A percentile compares a stretch with the other conserved stretches of the same genome.
These are phyloP conservation scores for Myxozyma geophila DNA, from an alignment of 805 yeast genomes.

Conservation along the genomic window DNA sequence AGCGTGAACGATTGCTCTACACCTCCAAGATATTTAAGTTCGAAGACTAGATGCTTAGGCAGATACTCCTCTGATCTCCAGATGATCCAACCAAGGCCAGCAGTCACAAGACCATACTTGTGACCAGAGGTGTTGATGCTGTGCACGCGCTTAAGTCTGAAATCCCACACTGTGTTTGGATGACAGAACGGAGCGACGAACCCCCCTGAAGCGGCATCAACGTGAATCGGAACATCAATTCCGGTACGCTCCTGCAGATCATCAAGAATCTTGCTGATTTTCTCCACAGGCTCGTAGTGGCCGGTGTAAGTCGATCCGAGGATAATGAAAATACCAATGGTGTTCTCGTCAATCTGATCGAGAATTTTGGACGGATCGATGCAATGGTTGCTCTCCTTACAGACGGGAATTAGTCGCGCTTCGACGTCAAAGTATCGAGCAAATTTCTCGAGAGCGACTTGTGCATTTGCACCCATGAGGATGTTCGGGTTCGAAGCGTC, in stretches of 20 bases:
- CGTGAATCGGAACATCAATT: constrained; percentile 76
- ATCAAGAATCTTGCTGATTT: constrained; percentile 67
- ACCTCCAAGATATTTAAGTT: constrained; percentile 84
- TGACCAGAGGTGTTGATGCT: constrained; percentile 92
- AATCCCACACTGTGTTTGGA: constrained; percentile 85
- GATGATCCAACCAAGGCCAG: constrained; percentile 91
- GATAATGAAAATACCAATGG: constrained; percentile 88
- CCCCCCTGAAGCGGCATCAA: constrained; percentile 93
- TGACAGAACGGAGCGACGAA: constrained; percentile 82
- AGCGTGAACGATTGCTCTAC: constrained; percentile 81
- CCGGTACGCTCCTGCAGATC: constrained; percentile 71
- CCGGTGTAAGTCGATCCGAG: constrained; percentile 94
- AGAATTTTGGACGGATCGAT: constrained; percentile 65
- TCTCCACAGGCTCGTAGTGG: constrained; percentile 77
- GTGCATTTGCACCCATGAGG: constrained; percentile 90
- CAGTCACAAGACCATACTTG: constrained; percentile 87
- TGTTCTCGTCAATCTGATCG: constrained; percentile 80
- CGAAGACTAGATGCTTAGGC: constrained; percentile 75
- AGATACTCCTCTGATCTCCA: constrained; percentile 70
- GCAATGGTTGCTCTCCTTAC: constrained; percentile 61
- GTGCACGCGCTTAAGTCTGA: constrained; percentile 72
- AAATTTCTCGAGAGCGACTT: constrained; percentile 91
- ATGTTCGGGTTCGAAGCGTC: constrained; percentile 74
- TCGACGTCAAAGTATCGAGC: constrained; percentile 94
- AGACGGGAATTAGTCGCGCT: constrained; percentile 72